phyloP scores from a whole-genome alignment of 805 yeast genomes.

The Starmerella bombi region DNA sequence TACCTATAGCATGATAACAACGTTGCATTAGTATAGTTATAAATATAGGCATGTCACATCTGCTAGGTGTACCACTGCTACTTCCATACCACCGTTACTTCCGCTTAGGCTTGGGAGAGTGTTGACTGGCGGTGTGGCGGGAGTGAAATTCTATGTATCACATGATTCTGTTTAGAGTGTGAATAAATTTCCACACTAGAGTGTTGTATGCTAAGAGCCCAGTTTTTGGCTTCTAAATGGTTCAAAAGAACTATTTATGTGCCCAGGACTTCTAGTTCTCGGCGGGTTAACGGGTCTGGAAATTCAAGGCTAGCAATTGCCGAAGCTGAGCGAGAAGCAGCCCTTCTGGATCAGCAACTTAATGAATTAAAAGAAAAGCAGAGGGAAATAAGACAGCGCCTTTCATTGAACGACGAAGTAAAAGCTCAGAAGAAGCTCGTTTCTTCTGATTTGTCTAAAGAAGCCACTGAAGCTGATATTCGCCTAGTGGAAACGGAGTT shows the following conservation, averaged over 20 bases:
- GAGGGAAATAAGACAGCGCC: conserved; percentile 6
- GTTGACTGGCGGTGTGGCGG: no score
- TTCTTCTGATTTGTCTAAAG: conserved; percentile 2
- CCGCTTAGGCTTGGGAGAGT: no score
- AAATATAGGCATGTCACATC: no score
- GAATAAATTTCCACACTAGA: no score
- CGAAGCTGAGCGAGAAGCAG: conserved; percentile 8
- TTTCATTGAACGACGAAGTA: conserved; percentile 16
- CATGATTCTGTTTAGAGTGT: no score
- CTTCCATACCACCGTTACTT: no score
- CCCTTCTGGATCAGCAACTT: conserved; percentile 14
- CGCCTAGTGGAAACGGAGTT: conserved; percentile 15
- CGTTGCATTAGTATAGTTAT: no score
- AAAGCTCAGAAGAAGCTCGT: conserved; percentile 11
- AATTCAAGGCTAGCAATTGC: not conserved
- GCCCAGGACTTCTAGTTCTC: not conserved
- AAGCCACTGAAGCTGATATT: conserved; percentile 13
- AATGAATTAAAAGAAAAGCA: conserved; percentile 14
- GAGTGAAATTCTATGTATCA: no score
- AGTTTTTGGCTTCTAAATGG: no score
- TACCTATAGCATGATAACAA: no score
- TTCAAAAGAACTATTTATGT: not conserved
- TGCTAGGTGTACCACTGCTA: no score
- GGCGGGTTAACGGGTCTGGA: not conserved
- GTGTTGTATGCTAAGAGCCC: no score